phyloP scores from a whole-genome alignment of 441 rosid genomes.

The Gossypium schwendimanii region DNA sequence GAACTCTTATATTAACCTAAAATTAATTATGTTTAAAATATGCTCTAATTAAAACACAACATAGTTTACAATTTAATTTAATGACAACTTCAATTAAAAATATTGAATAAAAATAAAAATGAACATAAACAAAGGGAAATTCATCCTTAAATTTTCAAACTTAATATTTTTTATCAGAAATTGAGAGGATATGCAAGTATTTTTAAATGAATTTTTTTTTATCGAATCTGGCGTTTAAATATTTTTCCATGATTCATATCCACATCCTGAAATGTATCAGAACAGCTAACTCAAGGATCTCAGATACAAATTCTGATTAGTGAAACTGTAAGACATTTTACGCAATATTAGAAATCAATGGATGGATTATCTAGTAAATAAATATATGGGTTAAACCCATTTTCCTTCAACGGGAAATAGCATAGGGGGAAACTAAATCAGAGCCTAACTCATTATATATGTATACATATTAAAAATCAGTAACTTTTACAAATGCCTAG shows the following conservation, averaged over 20 bases:
- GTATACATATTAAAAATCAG: neutral
- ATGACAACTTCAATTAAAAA: neutral
- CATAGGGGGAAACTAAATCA: neutral
- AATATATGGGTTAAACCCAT: neutral
- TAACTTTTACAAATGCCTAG: conserved; percentile 8
- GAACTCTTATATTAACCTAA: no score
- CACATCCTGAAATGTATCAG: neutral
- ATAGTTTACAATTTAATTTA: no score
- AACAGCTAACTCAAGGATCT: neutral
- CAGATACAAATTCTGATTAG: neutral
- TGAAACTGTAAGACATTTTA: neutral
- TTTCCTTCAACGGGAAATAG: neutral
- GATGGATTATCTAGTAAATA: neutral
- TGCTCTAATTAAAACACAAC: neutral
- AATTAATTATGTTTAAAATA: no score
- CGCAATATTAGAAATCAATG: neutral
- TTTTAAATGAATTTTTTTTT: neutral
- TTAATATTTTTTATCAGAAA: no score
- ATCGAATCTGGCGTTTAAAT: neutral
- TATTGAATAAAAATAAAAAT: neutral
- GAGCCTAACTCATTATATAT: neutral
- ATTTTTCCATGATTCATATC: neutral
- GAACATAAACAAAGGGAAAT: neutral
- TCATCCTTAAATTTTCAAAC: neutral
- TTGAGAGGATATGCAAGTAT: neutral